These are phyloP conservation scores for Mycosphaerelloides madeirae DNA, from an alignment of 2,329 filamentous ascomycete species.

Conservation along the genomic window DNA sequence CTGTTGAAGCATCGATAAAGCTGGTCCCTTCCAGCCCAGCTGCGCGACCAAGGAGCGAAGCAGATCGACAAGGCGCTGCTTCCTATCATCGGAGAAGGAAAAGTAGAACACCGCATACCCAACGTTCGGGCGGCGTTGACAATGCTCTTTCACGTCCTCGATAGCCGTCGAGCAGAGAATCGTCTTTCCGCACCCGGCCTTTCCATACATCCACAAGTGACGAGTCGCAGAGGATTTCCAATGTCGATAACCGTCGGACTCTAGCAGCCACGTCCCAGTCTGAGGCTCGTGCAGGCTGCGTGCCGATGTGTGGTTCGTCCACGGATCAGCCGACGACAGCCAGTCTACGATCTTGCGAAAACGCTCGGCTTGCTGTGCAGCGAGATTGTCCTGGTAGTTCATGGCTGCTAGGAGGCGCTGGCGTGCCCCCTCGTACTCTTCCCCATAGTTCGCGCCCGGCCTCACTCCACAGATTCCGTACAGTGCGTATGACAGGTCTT, in stretches of 20 bases:
- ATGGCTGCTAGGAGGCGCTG: conserved; percentile 5
- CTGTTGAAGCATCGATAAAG: conserved; percentile 14
- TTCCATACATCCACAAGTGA: conserved; percentile 18
- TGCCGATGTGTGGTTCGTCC: too few relatives aligned
- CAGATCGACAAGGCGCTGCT: conserved; percentile 17
- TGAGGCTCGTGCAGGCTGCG: not conserved
- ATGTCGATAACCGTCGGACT: not conserved
- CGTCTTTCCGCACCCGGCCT: conserved; percentile 23
- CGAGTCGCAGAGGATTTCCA: conserved; percentile 5
- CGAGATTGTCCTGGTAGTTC: too few relatives aligned
- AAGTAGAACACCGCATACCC: conserved; percentile 21
- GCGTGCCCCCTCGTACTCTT: conserved; percentile 7
- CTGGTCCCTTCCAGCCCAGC: conserved; percentile 16
- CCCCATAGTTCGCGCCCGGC: conserved; percentile 13
- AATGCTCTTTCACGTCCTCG: conserved; percentile 16
- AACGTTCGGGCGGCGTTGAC: not conserved
- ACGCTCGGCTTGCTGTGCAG: too few relatives aligned
- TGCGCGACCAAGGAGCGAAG: conserved; percentile 18
- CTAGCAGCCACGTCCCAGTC: conserved; percentile 10
- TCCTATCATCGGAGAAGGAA: conserved; percentile 21
- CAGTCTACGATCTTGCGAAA: too few relatives aligned
- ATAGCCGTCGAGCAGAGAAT: conserved; percentile 21
- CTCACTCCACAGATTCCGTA: conserved; percentile 14
- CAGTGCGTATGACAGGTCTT: conserved; percentile 18
- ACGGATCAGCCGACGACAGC: too few relatives aligned